These are phyloP conservation scores for Phragmites australis DNA, from an alignment of 176 grass and related monocot genomes.

Conservation along the genomic window DNA sequence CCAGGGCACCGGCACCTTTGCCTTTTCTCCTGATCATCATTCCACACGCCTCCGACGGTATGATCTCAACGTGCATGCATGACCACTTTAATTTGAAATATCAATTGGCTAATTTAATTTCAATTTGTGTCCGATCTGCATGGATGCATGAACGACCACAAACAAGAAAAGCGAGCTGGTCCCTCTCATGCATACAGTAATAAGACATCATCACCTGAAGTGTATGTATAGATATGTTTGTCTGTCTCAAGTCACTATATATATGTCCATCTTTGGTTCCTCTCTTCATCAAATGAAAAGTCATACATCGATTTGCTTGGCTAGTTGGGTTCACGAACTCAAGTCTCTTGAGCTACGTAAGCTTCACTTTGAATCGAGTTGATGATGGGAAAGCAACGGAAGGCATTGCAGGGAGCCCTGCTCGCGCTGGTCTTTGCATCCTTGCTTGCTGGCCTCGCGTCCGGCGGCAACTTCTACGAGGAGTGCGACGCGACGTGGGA, in stretches of 20 bases:
- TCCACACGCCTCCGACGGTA: conserved; percentile 26
- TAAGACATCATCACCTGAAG: not conserved
- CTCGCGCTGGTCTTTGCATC: not conserved
- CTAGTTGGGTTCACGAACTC: not conserved
- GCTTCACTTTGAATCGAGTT: not conserved
- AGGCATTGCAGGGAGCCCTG: too few species aligned
- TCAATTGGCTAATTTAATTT: not conserved
- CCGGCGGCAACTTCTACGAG: conserved; percentile 36
- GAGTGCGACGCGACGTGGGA: conserved; percentile 51
- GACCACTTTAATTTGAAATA: conserved; percentile 17
- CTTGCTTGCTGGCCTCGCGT: not conserved
- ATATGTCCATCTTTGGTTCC: not conserved
- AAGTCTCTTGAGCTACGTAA: not conserved
- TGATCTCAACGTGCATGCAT: not conserved
- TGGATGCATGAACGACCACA: conserved; percentile 19
- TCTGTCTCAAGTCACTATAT: conserved; percentile 32
- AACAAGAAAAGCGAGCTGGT: not conserved
- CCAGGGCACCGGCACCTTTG: not conserved
- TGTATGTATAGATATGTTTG: not conserved
- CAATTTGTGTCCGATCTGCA: not conserved
- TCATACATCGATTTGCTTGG: not conserved
- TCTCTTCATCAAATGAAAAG: not conserved
- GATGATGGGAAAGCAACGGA: conserved; percentile 10
- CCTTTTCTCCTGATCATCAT: conserved; percentile 13
- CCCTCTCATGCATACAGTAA: too few species aligned